Conservation (phyloP, 306 rosid genomes). For the Cucurbita pepo region DNA sequence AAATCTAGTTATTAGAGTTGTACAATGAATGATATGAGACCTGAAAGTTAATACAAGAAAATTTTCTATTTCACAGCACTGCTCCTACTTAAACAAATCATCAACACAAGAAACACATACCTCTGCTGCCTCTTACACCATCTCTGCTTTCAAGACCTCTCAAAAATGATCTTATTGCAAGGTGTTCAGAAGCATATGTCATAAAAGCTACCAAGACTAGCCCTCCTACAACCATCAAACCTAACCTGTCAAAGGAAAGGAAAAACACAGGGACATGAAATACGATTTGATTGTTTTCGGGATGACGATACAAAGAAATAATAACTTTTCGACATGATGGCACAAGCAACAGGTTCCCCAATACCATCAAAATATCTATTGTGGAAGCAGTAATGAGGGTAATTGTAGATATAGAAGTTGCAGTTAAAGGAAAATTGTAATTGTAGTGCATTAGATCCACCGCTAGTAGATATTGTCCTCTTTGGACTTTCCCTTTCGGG, state of each 20-base stretch:
- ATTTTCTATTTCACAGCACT: not conserved
- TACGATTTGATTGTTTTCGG: not conserved
- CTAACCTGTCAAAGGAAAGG: constrained; percentile 43
- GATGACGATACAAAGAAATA: not conserved
- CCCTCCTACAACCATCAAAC: constrained; percentile 81
- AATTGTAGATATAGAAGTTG: not conserved
- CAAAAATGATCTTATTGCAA: constrained; percentile 62
- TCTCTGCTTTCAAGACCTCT: constrained; percentile 70
- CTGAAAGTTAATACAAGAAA: not conserved
- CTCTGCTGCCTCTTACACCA: constrained; percentile 27
- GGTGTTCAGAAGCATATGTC: constrained; percentile 89
- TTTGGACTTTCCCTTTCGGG: too few species aligned
- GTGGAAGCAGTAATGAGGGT: not conserved
- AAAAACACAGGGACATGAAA: not conserved
- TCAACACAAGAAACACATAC: constrained; percentile 39
- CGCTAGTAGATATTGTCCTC: too few species aligned
- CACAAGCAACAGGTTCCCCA: not conserved
- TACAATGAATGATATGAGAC: not conserved
- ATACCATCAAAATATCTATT: not conserved
- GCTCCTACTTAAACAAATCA: constrained; percentile 1
- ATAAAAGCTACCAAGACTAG: constrained; percentile 76
- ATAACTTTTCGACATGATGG: not conserved
- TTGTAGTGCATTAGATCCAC: too few species aligned
- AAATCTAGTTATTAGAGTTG: not conserved
- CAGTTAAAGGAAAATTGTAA: not conserved